Evolutionary conservation across 225 moss, liverwort and hornwort species (phyloP), one percentile per base, ranked within the genome.

Genomic region (Pseudoscleropodium purum): DNA sequence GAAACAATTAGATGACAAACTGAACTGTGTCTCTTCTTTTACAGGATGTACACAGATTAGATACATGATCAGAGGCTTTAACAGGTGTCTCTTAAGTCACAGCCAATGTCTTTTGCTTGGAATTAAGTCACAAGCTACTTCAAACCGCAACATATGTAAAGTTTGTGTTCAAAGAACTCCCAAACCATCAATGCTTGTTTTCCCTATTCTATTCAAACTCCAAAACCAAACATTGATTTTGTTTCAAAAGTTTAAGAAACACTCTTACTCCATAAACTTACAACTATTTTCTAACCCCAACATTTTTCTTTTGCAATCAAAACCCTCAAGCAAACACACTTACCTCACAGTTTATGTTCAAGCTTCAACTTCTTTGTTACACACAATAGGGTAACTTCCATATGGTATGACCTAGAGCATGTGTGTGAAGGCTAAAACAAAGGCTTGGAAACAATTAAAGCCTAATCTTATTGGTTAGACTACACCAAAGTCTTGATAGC

Each of bases 391-490:
- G 10, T 34, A 34, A 34, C 34, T 65, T 65, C 2, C 34, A 2
- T 65, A 65, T 34, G 18, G 5, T 18, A 36, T 67, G 11, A 18
- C 20, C 0, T 67, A 5, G 5, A 67, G 20, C 3, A 67, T 10
- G 11, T 1, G 2, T 20, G 11, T 0, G 0, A 67, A 11, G 37
- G 3, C 11, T 5, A 1, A 67, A 52, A 67, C 3, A 1, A 67
- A 67, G 11, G 20, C 19, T 5, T 67, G 0, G 3, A 67, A 67
- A 67, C 6, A 6, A 67, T 37, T 37, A 20, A 36, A 37, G 36
- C 3, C 20, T 20, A 37, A 20, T 37, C 20, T 3, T 67, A 11
- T 36, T 67, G 11, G 0, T 2, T 10, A 37, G 5, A 37, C 20
- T 20, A 67, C 67, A 20, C 36, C 9, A 36, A 36, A 67, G 19